These are phyloP conservation scores for Rostrohypoxylon terebratum DNA, from an alignment of 495 filamentous ascomycete genomes.

Conservation along the genomic window DNA sequence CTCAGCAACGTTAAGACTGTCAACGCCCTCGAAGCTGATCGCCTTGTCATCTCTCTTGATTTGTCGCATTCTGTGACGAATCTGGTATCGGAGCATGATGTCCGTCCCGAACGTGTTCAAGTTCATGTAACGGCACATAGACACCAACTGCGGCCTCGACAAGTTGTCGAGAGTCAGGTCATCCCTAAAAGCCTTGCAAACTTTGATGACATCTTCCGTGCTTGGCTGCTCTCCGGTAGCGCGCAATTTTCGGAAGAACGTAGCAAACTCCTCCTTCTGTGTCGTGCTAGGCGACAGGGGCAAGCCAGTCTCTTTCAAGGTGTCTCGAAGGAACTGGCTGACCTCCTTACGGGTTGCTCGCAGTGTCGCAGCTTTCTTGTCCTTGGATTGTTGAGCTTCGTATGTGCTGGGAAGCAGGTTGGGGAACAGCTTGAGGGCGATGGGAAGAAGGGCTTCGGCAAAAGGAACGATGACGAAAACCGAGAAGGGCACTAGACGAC, in stretches of 20 bases:
- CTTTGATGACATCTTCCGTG: slow-evolving; percentile 92
- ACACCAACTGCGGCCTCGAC: slow-evolving; percentile 94
- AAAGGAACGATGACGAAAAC: slow-evolving; percentile 98
- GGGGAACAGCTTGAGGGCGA: slow-evolving; percentile 94
- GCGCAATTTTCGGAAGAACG: slow-evolving; percentile 97
- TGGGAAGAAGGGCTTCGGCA: slow-evolving; percentile 91
- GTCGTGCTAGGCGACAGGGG: slow-evolving; percentile 87
- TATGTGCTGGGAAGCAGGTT: slow-evolving; percentile 98
- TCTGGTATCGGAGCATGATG: slow-evolving; percentile 95
- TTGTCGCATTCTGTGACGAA: slow-evolving; percentile 97
- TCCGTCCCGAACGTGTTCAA: slow-evolving; percentile 97
- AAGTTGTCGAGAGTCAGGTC: slow-evolving; percentile 97
- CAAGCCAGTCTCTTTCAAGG: slow-evolving; percentile 90
- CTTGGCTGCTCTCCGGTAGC: slow-evolving; percentile 90
- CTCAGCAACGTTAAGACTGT: slow-evolving; percentile 91
- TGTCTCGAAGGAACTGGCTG: slow-evolving; percentile 88
- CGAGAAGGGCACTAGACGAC: slow-evolving; percentile 92
- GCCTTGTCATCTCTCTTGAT: slow-evolving; percentile 98
- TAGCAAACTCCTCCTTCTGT: slow-evolving; percentile 93
- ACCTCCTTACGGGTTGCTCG: slow-evolving; percentile 93
- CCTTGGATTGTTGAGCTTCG: slow-evolving; percentile 89
- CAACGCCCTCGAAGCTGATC: slow-evolving; percentile 94
- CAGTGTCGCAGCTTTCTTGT: slow-evolving; percentile 84
- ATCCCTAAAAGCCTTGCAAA: slow-evolving; percentile 99
- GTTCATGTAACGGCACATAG: slow-evolving; percentile 98